These are phyloP conservation scores for Lycium barbarum DNA, from an alignment of 257 asterid genomes.

Conservation along the genomic window DNA sequence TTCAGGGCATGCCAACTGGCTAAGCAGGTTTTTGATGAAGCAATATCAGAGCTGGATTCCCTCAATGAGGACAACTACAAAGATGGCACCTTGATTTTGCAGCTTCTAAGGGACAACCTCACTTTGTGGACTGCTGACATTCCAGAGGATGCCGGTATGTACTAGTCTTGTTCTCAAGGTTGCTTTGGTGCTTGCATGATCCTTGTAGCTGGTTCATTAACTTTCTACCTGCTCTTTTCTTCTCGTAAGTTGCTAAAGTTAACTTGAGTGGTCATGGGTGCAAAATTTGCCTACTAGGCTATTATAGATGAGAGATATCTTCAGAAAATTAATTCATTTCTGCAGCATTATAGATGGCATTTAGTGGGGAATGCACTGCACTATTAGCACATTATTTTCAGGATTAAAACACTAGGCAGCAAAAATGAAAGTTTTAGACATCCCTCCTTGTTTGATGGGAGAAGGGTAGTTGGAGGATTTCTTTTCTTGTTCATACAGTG, in stretches of 20 bases:
- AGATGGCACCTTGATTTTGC: constrained; percentile 35
- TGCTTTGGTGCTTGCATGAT: constrained; percentile 9
- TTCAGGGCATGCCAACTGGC: constrained; percentile 34
- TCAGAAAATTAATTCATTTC: not conserved
- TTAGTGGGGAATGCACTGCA: not conserved
- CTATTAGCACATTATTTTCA: not conserved
- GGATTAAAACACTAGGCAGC: not conserved
- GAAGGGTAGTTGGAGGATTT: not conserved
- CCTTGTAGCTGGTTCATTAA: not conserved
- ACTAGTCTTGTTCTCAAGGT: not conserved
- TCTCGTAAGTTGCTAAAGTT: not conserved
- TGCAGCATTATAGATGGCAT: not conserved
- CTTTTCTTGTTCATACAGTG: constrained; percentile 16
- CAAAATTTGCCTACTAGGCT: not conserved
- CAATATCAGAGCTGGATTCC: constrained; percentile 32
- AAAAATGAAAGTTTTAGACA: not conserved
- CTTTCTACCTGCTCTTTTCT: not conserved
- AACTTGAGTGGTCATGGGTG: not conserved
- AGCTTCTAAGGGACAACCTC: constrained; percentile 34
- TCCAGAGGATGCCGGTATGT: constrained; percentile 30
- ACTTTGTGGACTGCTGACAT: constrained; percentile 35
- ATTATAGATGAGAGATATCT: not conserved
- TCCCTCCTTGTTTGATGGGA: not conserved
- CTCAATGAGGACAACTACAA: constrained; percentile 32
- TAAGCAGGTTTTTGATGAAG: constrained; percentile 35